Conservation (phyloP, 2,329 filamentous ascomycete genomes). For the Arachnopeziza araneosa region DNA sequence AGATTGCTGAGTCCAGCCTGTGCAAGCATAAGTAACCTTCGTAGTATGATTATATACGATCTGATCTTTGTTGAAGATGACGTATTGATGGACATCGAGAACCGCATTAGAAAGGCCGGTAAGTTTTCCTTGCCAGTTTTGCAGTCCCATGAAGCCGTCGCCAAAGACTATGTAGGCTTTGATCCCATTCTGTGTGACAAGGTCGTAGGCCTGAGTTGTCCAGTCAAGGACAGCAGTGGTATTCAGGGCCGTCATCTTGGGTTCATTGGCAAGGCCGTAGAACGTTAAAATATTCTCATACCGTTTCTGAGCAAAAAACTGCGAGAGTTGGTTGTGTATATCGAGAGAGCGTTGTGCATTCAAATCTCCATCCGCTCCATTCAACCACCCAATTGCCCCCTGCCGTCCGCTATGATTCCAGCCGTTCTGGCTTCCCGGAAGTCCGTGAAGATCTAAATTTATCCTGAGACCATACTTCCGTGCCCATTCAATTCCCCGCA, state of each 20-base stretch:
- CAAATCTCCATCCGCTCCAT: conserved; percentile 73
- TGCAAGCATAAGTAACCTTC: conserved; percentile 84
- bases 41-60: conserved; percentile 74
- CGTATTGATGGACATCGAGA: conserved; percentile 97
- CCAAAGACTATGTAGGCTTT: conserved; percentile 74
- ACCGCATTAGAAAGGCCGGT: conserved; percentile 66
- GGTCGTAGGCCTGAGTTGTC: conserved; percentile 67
- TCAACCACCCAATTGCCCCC: conserved; percentile 80
- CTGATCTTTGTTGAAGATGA: conserved; percentile 91
- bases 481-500: conserved; percentile 89
- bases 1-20: conserved; percentile 79
- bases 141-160: conserved; percentile 88
- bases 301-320: conserved; percentile 88
- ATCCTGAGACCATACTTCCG: conserved; percentile 87
- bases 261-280: conserved; percentile 94
- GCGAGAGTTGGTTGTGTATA: conserved; percentile 77
- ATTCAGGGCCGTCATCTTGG: conserved; percentile 71
- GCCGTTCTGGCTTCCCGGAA: conserved; percentile 91
- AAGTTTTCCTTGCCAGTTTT: conserved; percentile 84
- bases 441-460: conserved; percentile 87
- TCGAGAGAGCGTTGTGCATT: conserved; percentile 81
- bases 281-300: conserved; percentile 90
- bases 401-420: conserved; percentile 93
- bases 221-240: conserved; percentile 65
- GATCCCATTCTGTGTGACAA: conserved; percentile 74